A percentile compares a stretch with the other conserved stretches of the same genome.
phyloP scores from a whole-genome alignment of 345 rosid species.

The Corchorus capsularis region DNA sequence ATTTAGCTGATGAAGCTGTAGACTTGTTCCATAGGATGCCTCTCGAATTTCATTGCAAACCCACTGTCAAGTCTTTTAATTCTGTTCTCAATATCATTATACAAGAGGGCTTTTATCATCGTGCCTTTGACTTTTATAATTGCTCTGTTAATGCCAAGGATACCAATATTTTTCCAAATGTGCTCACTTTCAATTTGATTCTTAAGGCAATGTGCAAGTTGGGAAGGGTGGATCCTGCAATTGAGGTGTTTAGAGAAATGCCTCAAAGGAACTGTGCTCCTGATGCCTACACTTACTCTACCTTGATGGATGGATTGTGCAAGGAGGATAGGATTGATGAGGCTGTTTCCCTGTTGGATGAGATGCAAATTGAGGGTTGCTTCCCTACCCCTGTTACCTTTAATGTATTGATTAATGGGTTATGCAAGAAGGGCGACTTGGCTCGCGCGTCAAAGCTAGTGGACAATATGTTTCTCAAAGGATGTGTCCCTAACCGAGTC shows the following conservation, averaged over 20 bases:
- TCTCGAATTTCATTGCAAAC: slow-evolving; percentile 65
- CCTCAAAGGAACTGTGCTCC: slow-evolving; percentile 52
- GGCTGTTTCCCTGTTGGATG: slow-evolving; percentile 81
- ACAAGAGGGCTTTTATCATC: slow-evolving; percentile 53
- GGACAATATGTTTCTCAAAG: slow-evolving; percentile 92
- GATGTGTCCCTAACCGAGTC: slow-evolving; percentile 73
- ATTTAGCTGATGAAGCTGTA: slow-evolving; percentile 61
- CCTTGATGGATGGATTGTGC: slow-evolving; percentile 95
- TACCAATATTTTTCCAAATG: slow-evolving; percentile 57
- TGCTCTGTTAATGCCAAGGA: slow-evolving; percentile 44
- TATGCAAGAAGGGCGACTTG: slow-evolving; percentile 83
- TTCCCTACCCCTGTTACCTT: slow-evolving; percentile 63
- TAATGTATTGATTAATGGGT: slow-evolving; percentile 78
- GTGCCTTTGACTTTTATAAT: slow-evolving; percentile 71
- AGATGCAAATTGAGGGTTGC: slow-evolving; percentile 94
- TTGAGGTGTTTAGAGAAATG: slow-evolving; percentile 77
- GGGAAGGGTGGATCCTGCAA: slow-evolving; percentile 67
- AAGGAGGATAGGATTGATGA: slow-evolving; percentile 77
- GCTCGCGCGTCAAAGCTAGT: slow-evolving; percentile 75
- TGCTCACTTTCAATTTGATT: slow-evolving; percentile 69
- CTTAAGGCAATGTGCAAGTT: slow-evolving; percentile 75
- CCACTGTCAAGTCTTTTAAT: slow-evolving; percentile 79
- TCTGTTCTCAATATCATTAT: slow-evolving; percentile 76
- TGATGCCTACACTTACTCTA: slow-evolving; percentile 81
- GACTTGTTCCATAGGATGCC: slow-evolving; percentile 69